Conservation (phyloP, 352 stramenopile species). For the Globisporangium recalcitrans region DNA sequence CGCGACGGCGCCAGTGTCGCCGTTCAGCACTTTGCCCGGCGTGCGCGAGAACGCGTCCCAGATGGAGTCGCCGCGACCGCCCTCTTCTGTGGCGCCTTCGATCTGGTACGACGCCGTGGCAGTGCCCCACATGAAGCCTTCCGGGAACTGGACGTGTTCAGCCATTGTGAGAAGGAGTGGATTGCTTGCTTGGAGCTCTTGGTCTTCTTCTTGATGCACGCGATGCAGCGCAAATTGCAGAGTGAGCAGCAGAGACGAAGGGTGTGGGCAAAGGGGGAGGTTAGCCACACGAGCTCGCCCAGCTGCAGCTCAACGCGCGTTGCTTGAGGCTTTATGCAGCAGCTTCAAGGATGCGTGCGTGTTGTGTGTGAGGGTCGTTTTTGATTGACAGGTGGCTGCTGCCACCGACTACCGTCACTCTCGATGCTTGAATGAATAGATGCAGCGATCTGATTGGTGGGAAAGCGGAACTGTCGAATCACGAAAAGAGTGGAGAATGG, state of each 20-base stretch:
- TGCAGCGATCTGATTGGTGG: neutral
- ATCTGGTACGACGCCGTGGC: constrained; percentile 91
- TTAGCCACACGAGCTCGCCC: neutral
- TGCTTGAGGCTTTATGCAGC: neutral
- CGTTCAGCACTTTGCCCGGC: constrained; percentile 55
- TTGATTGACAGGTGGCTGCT: neutral
- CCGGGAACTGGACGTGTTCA: constrained; percentile 35
- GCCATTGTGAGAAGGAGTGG: constrained; percentile 11
- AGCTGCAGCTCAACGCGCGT: neutral
- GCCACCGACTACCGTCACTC: constrained; percentile 4
- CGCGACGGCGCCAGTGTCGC: constrained; percentile 80
- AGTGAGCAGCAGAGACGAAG: constrained; percentile 8
- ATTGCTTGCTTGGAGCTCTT: neutral
- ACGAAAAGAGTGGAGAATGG: neutral
- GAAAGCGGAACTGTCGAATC: neutral
- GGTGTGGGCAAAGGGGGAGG: neutral
- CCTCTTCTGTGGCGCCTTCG: constrained; percentile 83
- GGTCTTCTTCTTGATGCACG: constrained; percentile 5
- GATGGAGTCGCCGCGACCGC: constrained; percentile 76
- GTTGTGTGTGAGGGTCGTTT: neutral
- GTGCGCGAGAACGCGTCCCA: constrained; percentile 88
- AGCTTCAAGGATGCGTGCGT: constrained; percentile 3
- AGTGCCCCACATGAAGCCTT: constrained; percentile 79
- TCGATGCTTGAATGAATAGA: neutral
- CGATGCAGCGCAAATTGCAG: constrained; percentile 12